Evolutionary conservation across 305 asterid species (phyloP).

Genomic region (Nicotiana rustica): DNA sequence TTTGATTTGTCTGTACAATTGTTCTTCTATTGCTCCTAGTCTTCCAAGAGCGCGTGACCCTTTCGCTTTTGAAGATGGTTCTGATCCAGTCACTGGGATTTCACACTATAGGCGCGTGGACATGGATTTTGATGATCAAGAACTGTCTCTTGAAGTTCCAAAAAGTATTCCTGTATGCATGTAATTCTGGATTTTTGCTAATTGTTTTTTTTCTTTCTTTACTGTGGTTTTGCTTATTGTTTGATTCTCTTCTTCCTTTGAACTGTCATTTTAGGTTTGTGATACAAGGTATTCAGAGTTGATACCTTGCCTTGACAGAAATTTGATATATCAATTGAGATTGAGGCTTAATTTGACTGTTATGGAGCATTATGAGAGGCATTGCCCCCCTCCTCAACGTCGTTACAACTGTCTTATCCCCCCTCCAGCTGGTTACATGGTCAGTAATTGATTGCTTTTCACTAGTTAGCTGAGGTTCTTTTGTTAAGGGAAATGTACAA

Average conservation of each 20-base stretch:
- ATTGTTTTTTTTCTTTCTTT: background rate
- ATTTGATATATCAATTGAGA: conserved; percentile 67
- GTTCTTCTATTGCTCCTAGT: conserved; percentile 57
- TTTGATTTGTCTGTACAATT: conserved; percentile 68
- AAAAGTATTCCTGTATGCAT: conserved; percentile 71
- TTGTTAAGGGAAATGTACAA: background rate
- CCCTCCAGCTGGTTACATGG: conserved; percentile 94
- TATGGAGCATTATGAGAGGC: conserved; percentile 99
- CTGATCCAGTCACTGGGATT: conserved; percentile 61
- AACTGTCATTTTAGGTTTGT: conserved; percentile 63
- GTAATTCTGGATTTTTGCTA: background rate
- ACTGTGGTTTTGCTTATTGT: background rate
- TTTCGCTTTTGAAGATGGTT: conserved; percentile 50
- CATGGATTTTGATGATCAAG: conserved; percentile 68
- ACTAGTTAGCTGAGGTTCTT: background rate
- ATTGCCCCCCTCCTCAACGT: conserved; percentile 79
- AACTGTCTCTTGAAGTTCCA: conserved; percentile 60
- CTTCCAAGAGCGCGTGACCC: conserved; percentile 66
- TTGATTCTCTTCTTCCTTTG: conserved; percentile 3
- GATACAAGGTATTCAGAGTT: conserved; percentile 82
- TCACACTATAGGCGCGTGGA: conserved; percentile 46
- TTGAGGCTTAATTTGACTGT: conserved; percentile 75
- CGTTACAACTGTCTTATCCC: conserved; percentile 92
- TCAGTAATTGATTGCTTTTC: conserved; percentile 44
- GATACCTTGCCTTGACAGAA: conserved; percentile 91